These are phyloP conservation scores for Suillus occidentalis DNA, from an alignment of 768 basidiomycete species.

Conservation along the genomic window DNA sequence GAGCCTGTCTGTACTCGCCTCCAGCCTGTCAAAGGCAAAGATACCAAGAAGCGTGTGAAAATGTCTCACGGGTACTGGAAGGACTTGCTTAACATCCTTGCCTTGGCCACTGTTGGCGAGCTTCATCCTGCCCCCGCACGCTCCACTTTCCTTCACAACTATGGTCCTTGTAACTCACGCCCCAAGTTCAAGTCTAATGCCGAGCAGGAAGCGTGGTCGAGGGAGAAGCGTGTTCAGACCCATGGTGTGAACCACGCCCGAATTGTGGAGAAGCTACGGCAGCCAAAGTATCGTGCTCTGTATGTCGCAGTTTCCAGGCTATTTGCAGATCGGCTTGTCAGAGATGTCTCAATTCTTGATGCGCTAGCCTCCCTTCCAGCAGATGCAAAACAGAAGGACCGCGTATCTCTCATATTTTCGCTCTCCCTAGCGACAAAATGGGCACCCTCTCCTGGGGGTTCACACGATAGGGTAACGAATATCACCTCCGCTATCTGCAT, in stretches of 20 bases:
- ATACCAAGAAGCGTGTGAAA: slow-evolving; percentile 13
- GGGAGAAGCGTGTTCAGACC: slow-evolving; percentile 18
- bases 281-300: slow-evolving; percentile 58
- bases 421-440: slow-evolving; percentile 68
- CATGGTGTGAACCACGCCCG: slow-evolving; percentile 32
- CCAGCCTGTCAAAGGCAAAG: slow-evolving; percentile 25
- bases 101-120: slow-evolving; percentile 55
- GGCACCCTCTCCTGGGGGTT: slow-evolving; percentile 59
- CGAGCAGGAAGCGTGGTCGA: slow-evolving; percentile 26
- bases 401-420: slow-evolving; percentile 9
- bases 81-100: slow-evolving; percentile 68
- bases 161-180: slow-evolving; percentile 22
- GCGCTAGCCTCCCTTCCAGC: slow-evolving; percentile 36
- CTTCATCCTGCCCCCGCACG: slow-evolving; percentile 27
- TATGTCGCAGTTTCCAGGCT: slow-evolving; percentile 63
- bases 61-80: slow-evolving; percentile 71
- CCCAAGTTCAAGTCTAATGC: slow-evolving; percentile 23
- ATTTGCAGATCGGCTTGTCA: slow-evolving; percentile 51
- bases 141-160: slow-evolving; percentile 28
- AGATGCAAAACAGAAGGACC: slow-evolving; percentile 23
- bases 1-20: slow-evolving; percentile 45
- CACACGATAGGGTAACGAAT: slow-evolving; percentile 65
- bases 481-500: slow-evolving; percentile 63
- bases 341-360: slow-evolving; percentile 45
- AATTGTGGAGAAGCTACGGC: slow-evolving; percentile 42